Base-by-base conservation (phyloP, 2,329 filamentous ascomycete species). In the Botrytis fragariae region DNA sequence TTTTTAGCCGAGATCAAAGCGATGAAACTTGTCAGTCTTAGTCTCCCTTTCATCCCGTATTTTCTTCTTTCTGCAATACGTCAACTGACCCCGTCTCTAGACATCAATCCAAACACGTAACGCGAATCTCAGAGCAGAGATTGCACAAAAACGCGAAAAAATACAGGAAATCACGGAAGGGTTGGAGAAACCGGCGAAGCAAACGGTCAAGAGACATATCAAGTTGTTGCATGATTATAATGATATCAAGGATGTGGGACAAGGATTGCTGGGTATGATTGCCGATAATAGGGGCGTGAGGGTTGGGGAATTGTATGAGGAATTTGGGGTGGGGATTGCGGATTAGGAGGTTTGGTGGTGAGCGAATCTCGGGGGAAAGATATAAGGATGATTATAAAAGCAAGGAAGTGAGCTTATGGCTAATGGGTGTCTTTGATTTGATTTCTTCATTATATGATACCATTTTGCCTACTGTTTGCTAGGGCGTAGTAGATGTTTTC, bases 171-270 rank as follows among this genome's bases (percentile, higher is more conserved):
- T 79, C 10, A 76, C 75, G 7, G 75, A 76, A 48, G 79, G 80
- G 37, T 77, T 84, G 12, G 78, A 78, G 80, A 82, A 78, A 32
- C 78, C 78, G 22, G 79, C 80, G 12, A 83, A 87, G 59, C 81
- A 82, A 32, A 87, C 88, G 16, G 88, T 91, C 69, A 86, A 89
- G 71, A 83, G 83, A 45, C 91, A 93, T 79, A 93, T 93, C 78
- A 85, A 85, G 74, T 83, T 90, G 6, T 83, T 93, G 45, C 90
- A 92, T 76, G 84, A 88, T 73, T 93, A 93, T 82, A 93, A 93
- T 77, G 90, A 92, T 80, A 88, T 92, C 77, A 89, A 90, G 75
- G 91, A 93, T 80, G 84, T 91, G 12, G 91, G 88, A 0, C 87
- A 90, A 78, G 90, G 90, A 0, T 79, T 93, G 44, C 86, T 92